phyloP scores from a whole-genome alignment of 2,329 filamentous ascomycete genomes.

The Xenoacremonium recifei region DNA sequence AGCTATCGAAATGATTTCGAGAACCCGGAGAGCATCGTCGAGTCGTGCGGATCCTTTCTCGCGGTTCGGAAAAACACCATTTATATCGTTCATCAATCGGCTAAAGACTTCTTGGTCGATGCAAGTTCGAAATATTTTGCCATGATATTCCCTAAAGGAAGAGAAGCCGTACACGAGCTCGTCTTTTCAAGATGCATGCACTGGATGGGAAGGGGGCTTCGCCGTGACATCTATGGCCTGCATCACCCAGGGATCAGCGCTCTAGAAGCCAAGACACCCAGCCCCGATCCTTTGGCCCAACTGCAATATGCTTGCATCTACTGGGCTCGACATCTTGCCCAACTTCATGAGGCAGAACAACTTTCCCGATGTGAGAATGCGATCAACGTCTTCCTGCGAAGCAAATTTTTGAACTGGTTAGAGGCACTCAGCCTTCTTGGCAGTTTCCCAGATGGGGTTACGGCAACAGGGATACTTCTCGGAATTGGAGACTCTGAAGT shows the following conservation, averaged over 20 bases:
- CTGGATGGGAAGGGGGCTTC: conserved; percentile 29
- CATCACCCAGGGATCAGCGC: not conserved
- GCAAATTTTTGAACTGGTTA: not conserved
- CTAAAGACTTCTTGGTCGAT: conserved; percentile 31
- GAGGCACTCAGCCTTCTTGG: not conserved
- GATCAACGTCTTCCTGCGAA: not conserved
- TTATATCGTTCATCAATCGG: conserved; percentile 42
- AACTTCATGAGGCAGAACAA: not conserved
- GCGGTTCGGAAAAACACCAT: conserved; percentile 29
- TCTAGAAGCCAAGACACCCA: not conserved
- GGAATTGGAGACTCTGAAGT: not conserved
- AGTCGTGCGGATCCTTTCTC: conserved; percentile 38
- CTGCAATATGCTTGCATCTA: not conserved
- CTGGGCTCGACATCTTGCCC: not conserved
- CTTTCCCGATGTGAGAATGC: not conserved
- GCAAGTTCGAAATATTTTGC: conserved; percentile 22
- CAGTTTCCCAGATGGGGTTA: not conserved
- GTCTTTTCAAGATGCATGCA: too few relatives aligned
- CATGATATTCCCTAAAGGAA: too few relatives aligned
- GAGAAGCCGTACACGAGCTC: too few relatives aligned
- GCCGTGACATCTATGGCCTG: conserved; percentile 30
- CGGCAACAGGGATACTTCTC: not conserved
- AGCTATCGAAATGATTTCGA: too few relatives aligned
- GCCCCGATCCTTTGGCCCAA: not conserved
- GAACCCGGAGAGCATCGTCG: too few relatives aligned